These are phyloP conservation scores for Solanum pinnatisectum DNA, from an alignment of 257 asterid species.

Conservation along the genomic window DNA sequence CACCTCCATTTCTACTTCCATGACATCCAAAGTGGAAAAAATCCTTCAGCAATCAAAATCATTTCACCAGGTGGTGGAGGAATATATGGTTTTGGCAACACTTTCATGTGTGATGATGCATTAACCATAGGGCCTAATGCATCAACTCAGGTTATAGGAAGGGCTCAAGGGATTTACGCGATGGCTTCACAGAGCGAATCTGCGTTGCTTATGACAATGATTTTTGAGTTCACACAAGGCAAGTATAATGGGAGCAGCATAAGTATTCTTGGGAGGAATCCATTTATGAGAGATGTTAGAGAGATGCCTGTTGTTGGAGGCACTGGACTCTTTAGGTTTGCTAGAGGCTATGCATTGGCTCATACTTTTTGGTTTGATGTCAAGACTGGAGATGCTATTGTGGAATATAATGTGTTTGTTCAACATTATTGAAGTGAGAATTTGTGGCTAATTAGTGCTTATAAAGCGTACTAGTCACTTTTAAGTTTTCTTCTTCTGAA, in stretches of 20 bases:
- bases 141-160: constrained; percentile 34
- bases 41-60: constrained; percentile 26
- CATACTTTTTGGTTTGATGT: constrained; percentile 15
- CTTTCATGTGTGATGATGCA: constrained; percentile 37
- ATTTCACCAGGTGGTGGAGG: constrained; percentile 8
- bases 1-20: constrained; percentile 61
- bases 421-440: constrained; percentile 17
- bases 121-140: constrained; percentile 32
- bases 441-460: no score
- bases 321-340: constrained; percentile 40
- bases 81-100: constrained; percentile 22
- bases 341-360: constrained; percentile 49
- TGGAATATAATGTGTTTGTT: constrained; percentile 50
- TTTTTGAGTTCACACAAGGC: constrained; percentile 27
- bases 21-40: constrained; percentile 31
- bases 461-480: not conserved
- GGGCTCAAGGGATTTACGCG: constrained; percentile 49
- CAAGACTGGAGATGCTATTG: constrained; percentile 46
- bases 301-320: constrained; percentile 68
- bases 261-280: constrained; percentile 44
- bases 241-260: constrained; percentile 41
- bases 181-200: constrained; percentile 12
- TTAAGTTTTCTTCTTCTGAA: not conserved
- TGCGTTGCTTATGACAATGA: constrained; percentile 32
- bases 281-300: constrained; percentile 22